These are phyloP conservation scores for Globisporangium middletonii DNA, from an alignment of 352 stramenopile species.

Conservation along the genomic window DNA sequence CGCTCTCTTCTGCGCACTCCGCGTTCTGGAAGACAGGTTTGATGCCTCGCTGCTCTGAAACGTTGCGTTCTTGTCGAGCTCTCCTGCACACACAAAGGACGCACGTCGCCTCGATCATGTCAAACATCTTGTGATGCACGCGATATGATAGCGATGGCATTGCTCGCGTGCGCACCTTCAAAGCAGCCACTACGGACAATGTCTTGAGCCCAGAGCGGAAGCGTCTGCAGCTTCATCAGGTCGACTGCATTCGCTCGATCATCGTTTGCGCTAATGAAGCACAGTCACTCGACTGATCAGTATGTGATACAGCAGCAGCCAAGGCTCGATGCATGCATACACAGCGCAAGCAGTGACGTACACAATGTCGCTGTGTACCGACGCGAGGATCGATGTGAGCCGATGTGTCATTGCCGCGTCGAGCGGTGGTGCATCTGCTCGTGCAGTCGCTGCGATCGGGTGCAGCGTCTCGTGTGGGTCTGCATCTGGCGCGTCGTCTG, in stretches of 20 bases:
- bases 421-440: not conserved
- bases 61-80: conserved; percentile 3
- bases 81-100: not conserved
- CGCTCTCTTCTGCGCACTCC: conserved; percentile 9
- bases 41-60: conserved; percentile 1
- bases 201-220: conserved; percentile 53
- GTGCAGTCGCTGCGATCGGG: conserved; percentile 4
- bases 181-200: conserved; percentile 50
- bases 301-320: not conserved
- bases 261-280: not conserved
- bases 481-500: conserved; percentile 18
- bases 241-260: conserved; percentile 16
- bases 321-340: not conserved
- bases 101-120: not conserved
- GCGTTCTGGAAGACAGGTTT: not conserved
- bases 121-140: not conserved
- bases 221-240: conserved; percentile 24
- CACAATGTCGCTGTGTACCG: conserved; percentile 28
- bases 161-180: conserved; percentile 18
- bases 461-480: conserved; percentile 13
- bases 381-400: conserved; percentile 31
- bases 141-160: not conserved
- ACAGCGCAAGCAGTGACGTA: conserved; percentile 13
- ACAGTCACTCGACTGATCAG: not conserved
- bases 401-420: conserved; percentile 15